Conservation (phyloP, 2,329 filamentous ascomycete species). For the Tympanopsis confertula region DNA sequence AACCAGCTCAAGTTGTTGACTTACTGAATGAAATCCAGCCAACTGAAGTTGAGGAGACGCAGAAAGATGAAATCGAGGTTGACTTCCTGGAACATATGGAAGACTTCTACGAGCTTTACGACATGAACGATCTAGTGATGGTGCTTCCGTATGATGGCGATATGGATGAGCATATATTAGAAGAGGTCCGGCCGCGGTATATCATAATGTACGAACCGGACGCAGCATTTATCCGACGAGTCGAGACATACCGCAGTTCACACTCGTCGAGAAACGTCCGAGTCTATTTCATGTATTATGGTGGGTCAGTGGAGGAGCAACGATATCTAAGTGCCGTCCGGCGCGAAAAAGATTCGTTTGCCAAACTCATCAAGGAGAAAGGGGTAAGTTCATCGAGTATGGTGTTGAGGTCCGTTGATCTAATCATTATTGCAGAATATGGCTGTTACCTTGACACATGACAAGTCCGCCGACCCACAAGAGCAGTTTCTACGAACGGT, state of each 20-base stretch:
- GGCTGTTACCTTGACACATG: slow-evolving; percentile 1
- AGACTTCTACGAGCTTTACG: slow-evolving; percentile 63
- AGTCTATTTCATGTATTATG: slow-evolving; percentile 95
- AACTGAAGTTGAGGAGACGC: slow-evolving; percentile 69
- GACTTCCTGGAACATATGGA: slow-evolving; percentile 30
- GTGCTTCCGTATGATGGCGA: slow-evolving; percentile 92
- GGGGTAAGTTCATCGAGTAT: slow-evolving; percentile 85
- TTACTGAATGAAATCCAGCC: slow-evolving; percentile 49
- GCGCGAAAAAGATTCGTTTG: slow-evolving; percentile 94
- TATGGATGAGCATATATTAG: slow-evolving; percentile 89
- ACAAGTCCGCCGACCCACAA: slow-evolving; percentile 67
- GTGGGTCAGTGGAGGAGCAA: slow-evolving; percentile 89
- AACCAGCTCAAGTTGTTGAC: slow-evolving; percentile 68
- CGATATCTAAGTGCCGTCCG: slow-evolving; percentile 79
- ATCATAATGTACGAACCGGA: slow-evolving; percentile 99
- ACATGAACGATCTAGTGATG: slow-evolving; percentile 82
- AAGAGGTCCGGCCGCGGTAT: slow-evolving; percentile 85
- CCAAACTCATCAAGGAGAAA: slow-evolving; percentile 85
- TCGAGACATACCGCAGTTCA: slow-evolving; percentile 92
- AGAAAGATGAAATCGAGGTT: slow-evolving; percentile 69
- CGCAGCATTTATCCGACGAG: slow-evolving; percentile 79
- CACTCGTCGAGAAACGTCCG: slow-evolving; percentile 80
- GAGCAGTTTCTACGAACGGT: slow-evolving; percentile 88
- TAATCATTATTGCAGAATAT: too few species aligned
- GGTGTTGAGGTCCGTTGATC: too few species aligned